These are phyloP conservation scores for Ulota crispa DNA, from an alignment of 225 moss, liverwort and hornwort species.

Conservation along the genomic window DNA sequence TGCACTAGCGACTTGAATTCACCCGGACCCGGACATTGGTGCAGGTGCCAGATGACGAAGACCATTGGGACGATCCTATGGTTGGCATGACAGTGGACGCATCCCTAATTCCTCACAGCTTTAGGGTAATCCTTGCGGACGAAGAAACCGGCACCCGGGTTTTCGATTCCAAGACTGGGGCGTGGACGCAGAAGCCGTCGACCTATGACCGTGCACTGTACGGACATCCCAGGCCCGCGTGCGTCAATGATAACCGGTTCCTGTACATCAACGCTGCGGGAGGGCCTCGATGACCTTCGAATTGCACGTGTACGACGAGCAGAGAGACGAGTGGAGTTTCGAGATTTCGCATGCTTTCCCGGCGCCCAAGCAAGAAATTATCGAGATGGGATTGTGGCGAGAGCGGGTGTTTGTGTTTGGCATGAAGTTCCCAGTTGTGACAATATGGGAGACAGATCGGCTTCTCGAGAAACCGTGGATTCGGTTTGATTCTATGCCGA, in stretches of 20 bases:
- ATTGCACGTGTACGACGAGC: neutral
- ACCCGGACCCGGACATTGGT: too few relatives aligned
- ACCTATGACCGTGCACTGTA: neutral
- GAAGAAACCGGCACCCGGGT: neutral
- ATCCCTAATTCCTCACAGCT: neutral
- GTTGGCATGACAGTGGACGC: neutral
- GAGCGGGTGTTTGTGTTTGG: neutral
- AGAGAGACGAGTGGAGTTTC: neutral
- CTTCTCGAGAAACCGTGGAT: neutral
- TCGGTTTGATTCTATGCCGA: neutral
- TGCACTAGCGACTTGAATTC: neutral
- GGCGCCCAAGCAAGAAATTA: neutral
- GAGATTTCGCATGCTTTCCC: neutral
- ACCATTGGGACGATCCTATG: neutral
- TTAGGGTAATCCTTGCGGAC: neutral
- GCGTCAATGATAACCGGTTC: neutral
- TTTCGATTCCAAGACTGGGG: neutral
- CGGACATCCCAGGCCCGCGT: neutral
- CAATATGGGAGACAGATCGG: neutral
- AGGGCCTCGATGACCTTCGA: rapidly evolving
- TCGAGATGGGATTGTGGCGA: conserved; percentile 20
- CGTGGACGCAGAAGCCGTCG: conserved; percentile 5
- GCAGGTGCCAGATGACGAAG: conserved; percentile 11
- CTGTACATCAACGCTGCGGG: neutral
- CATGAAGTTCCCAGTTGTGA: neutral